Evolutionary conservation across 2,329 filamentous ascomycete genomes (phyloP).

Genomic region (Herpotrichia juniperi): DNA sequence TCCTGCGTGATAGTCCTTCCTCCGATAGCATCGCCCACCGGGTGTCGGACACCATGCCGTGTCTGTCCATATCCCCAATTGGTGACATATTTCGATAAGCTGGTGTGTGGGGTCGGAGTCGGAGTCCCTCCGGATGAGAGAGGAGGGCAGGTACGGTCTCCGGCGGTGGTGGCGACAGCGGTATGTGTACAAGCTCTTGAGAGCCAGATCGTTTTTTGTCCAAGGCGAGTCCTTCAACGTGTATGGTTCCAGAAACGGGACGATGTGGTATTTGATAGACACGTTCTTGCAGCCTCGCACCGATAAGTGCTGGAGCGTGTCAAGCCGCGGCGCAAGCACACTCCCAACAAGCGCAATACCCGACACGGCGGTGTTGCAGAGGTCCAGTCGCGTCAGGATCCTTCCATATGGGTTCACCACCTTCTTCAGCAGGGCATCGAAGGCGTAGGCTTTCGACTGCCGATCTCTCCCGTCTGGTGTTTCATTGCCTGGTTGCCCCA

Average conservation of each 20-base stretch:
- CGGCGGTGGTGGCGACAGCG: conserved; percentile 67
- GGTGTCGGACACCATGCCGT: conserved; percentile 67
- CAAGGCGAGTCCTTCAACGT: conserved; percentile 49
- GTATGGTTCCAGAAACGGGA: conserved; percentile 59
- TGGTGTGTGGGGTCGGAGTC: conserved; percentile 67
- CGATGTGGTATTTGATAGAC: conserved; percentile 68
- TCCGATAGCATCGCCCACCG: conserved; percentile 60
- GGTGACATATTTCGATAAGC: conserved; percentile 63
- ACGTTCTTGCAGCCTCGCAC: conserved; percentile 69
- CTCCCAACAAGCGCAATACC: conserved; percentile 62
- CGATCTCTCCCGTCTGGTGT: conserved; percentile 49
- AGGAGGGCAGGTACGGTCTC: conserved; percentile 63
- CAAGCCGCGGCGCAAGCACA: conserved; percentile 60
- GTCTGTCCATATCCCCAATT: conserved; percentile 66
- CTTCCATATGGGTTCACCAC: conserved; percentile 63
- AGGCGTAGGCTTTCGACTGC: conserved; percentile 63
- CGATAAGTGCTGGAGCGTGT: conserved; percentile 64
- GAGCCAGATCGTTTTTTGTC: conserved; percentile 54
- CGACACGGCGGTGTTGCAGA: conserved; percentile 66
- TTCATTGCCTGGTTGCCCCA: conserved; percentile 47
- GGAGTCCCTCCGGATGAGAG: conserved; percentile 61
- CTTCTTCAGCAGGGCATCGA: conserved; percentile 63
- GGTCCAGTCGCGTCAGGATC: conserved; percentile 61
- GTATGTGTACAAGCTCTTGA: conserved; percentile 67
- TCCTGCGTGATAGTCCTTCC: conserved; percentile 63